phyloP scores from a whole-genome alignment of 306 rosid genomes.

The Pterocarpus macrocarpus region DNA sequence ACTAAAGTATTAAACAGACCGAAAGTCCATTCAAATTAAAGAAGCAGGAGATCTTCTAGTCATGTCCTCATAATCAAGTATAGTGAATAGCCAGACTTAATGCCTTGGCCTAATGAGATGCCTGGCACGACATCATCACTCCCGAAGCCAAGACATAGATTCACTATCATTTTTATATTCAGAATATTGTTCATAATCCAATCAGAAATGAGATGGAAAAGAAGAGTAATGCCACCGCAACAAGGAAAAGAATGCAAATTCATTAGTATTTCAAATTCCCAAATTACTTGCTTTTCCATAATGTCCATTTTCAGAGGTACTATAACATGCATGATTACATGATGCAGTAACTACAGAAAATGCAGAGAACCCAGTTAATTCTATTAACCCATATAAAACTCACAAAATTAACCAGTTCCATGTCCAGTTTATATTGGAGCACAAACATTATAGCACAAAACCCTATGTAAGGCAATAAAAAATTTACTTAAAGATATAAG shows the following conservation, averaged over 20 bases:
- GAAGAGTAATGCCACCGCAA: neutral
- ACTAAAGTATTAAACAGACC: too few relatives aligned
- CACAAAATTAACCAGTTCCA: neutral
- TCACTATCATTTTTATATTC: too few relatives aligned
- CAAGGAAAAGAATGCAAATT: neutral
- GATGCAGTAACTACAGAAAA: conserved; percentile 20
- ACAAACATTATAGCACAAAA: conserved; percentile 27
- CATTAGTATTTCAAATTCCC: conserved; percentile 19
- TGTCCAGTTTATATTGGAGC: conserved; percentile 10
- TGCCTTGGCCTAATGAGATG: too few relatives aligned
- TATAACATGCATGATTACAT: conserved; percentile 6
- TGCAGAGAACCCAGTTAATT: conserved; percentile 12
- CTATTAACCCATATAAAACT: conserved; percentile 14
- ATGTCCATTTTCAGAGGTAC: neutral
- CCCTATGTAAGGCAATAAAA: conserved; percentile 20
- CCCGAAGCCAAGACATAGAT: too few relatives aligned
- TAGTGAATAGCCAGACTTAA: too few relatives aligned
- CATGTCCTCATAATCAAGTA: too few relatives aligned
- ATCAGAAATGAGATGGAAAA: too few relatives aligned
- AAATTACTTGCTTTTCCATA: conserved; percentile 4
- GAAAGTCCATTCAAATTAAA: too few relatives aligned
- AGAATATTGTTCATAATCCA: too few relatives aligned
- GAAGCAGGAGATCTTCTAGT: too few relatives aligned
- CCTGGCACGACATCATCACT: too few relatives aligned
- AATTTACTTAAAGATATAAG: conserved; percentile 25